phyloP scores from a whole-genome alignment of 257 asterid genomes.

The Parsonsia alboflavescens region DNA sequence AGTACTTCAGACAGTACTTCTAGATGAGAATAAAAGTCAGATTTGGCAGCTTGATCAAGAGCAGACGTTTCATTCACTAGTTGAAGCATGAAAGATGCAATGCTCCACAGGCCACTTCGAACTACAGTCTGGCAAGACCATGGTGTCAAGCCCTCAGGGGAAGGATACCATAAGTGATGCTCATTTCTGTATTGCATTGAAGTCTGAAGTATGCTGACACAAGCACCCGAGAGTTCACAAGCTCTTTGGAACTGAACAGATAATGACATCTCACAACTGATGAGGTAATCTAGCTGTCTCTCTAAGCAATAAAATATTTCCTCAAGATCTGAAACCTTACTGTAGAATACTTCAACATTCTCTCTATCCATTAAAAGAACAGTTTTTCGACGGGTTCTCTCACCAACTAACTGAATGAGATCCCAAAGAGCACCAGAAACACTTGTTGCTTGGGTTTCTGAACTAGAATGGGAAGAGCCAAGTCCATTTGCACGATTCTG shows the following conservation, averaged over 20 bases:
- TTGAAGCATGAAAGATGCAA: constrained; percentile 74
- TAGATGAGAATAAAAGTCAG: constrained; percentile 53
- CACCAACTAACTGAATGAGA: constrained; percentile 90
- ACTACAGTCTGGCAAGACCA: constrained; percentile 77
- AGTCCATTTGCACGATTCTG: constrained; percentile 50
- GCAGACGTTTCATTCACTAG: constrained; percentile 50
- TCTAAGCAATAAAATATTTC: constrained; percentile 81
- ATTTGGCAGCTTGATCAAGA: constrained; percentile 49
- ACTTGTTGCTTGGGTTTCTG: constrained; percentile 36
- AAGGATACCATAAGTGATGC: constrained; percentile 85
- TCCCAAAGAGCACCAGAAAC: constrained; percentile 88
- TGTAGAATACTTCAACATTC: constrained; percentile 91
- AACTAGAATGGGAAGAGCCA: constrained; percentile 46
- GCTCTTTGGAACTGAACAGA: constrained; percentile 59
- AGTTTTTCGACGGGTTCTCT: constrained; percentile 77
- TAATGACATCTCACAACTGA: constrained; percentile 52
- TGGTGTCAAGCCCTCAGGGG: constrained; percentile 77
- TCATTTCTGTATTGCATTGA: constrained; percentile 64
- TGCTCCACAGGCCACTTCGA: constrained; percentile 70
- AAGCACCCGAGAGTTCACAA: constrained; percentile 81
- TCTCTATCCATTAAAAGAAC: constrained; percentile 98
- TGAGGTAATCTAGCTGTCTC: constrained; percentile 55
- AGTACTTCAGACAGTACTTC: constrained; percentile 70
- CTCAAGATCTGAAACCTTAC: constrained; percentile 87
- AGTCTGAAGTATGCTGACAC: constrained; percentile 60